These are phyloP conservation scores for Nissolia schottii DNA, from an alignment of 306 rosid genomes.

Conservation along the genomic window DNA sequence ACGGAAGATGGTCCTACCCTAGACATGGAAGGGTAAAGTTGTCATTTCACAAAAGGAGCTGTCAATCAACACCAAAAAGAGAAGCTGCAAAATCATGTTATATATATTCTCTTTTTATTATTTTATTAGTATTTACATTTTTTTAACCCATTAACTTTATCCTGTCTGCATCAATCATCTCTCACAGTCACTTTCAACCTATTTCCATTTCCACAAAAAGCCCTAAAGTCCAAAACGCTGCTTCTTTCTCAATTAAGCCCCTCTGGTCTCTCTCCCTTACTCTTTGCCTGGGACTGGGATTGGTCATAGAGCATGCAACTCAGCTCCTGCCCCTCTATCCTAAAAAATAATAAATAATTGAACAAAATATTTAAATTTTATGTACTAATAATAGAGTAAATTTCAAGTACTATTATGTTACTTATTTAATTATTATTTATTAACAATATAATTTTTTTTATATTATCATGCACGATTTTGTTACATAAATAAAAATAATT, in stretches of 20 bases:
- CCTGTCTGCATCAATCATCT: slow-evolving; percentile 56
- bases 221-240: slow-evolving; percentile 36
- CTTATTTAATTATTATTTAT: too few relatives aligned
- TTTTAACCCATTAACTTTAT: slow-evolving; percentile 30
- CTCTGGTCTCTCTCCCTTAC: neutral
- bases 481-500: too few relatives aligned
- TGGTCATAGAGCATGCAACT: slow-evolving; percentile 15
- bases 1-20: slow-evolving; percentile 1
- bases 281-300: slow-evolving; percentile 6
- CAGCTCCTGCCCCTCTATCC: neutral
- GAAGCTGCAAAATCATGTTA: slow-evolving; percentile 46
- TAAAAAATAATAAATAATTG: too few relatives aligned
- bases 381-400: too few relatives aligned
- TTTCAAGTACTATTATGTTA: too few relatives aligned
- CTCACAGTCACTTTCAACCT: slow-evolving; percentile 53
- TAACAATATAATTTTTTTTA: too few relatives aligned
- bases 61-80: slow-evolving; percentile 60
- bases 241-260: slow-evolving; percentile 30
- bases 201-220: slow-evolving; percentile 48
- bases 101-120: slow-evolving; percentile 11
- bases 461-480: too few relatives aligned
- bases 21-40: slow-evolving; percentile 39
- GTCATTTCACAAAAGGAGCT: slow-evolving; percentile 40
- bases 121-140: neutral
- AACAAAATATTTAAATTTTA: too few relatives aligned